Evolutionary conservation across 495 filamentous ascomycete species (phyloP).

Genomic region (Trichoderma reesei): DNA sequence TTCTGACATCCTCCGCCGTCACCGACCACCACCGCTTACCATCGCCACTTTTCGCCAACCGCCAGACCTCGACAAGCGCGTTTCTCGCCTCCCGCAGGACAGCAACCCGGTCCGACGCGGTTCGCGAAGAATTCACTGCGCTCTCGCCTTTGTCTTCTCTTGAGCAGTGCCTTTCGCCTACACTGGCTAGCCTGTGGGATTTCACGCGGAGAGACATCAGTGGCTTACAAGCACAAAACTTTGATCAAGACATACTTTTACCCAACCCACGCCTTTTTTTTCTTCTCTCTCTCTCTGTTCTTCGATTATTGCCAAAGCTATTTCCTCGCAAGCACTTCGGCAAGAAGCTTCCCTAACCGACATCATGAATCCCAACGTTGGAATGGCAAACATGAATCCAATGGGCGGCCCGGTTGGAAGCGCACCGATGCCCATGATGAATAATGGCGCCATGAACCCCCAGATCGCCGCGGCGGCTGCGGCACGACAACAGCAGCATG

Average conservation of each 20-base stretch:
- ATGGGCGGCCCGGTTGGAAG: slow-evolving; percentile 54
- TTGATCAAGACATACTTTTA: too few relatives aligned
- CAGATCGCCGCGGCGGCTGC: slow-evolving; percentile 22
- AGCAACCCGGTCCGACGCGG: background rate
- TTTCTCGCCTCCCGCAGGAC: background rate
- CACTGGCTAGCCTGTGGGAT: background rate
- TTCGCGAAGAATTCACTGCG: background rate
- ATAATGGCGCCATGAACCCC: slow-evolving; percentile 44
- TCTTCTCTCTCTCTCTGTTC: too few relatives aligned
- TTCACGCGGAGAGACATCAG: background rate
- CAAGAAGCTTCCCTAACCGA: too few relatives aligned
- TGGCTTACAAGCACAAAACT: slow-evolving; percentile 18
- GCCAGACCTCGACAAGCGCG: background rate
- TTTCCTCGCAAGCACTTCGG: too few relatives aligned
- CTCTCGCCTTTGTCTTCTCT: background rate
- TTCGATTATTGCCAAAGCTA: too few relatives aligned
- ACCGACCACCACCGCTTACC: background rate
- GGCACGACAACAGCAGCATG: slow-evolving; percentile 19
- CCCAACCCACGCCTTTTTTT: slow-evolving; percentile 27
- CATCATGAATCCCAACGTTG: slow-evolving; percentile 66
- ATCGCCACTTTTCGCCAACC: background rate
- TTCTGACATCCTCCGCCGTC: background rate
- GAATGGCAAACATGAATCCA: slow-evolving; percentile 54
- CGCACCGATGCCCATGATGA: slow-evolving; percentile 60
- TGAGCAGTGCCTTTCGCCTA: background rate